Evolutionary conservation across 179 eudicot species (phyloP).

Genomic region (Heliamphora pulchella): DNA sequence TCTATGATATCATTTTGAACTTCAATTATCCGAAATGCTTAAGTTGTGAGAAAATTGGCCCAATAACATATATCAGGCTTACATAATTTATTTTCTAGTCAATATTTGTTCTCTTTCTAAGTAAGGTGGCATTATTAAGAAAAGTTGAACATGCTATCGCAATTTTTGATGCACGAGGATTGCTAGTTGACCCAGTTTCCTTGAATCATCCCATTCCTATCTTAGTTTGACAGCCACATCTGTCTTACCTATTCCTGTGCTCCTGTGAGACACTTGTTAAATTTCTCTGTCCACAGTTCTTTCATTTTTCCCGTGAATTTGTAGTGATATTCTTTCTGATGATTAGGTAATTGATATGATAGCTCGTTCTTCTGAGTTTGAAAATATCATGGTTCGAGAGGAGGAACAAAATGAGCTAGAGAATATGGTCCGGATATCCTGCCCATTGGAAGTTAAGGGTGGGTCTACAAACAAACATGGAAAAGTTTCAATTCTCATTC

Average conservation of each 20-base stretch:
- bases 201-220: background rate
- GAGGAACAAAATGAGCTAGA: slow-evolving; percentile 97
- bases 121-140: background rate
- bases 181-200: background rate
- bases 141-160: slow-evolving; percentile 3
- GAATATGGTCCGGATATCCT: slow-evolving; percentile 53
- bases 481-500: slow-evolving; percentile 92
- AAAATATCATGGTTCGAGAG: slow-evolving; percentile 90
- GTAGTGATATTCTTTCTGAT: slow-evolving; percentile 12
- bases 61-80: background rate
- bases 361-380: slow-evolving; percentile 97
- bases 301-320: background rate
- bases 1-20: too few relatives aligned
- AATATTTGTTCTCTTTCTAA: background rate
- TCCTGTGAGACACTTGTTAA: background rate
- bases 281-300: slow-evolving; percentile 1
- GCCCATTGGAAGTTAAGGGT: slow-evolving; percentile 91
- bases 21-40: background rate
- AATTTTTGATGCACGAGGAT: slow-evolving; percentile 8
- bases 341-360: slow-evolving; percentile 92
- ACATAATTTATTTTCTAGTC: slow-evolving; percentile 7
- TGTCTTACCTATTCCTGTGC: background rate
- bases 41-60: background rate
- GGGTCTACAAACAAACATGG: slow-evolving; percentile 94
- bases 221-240: background rate